These are phyloP conservation scores for Musa itinerans DNA, from an alignment of 176 grass and related monocot species.

Conservation along the genomic window DNA sequence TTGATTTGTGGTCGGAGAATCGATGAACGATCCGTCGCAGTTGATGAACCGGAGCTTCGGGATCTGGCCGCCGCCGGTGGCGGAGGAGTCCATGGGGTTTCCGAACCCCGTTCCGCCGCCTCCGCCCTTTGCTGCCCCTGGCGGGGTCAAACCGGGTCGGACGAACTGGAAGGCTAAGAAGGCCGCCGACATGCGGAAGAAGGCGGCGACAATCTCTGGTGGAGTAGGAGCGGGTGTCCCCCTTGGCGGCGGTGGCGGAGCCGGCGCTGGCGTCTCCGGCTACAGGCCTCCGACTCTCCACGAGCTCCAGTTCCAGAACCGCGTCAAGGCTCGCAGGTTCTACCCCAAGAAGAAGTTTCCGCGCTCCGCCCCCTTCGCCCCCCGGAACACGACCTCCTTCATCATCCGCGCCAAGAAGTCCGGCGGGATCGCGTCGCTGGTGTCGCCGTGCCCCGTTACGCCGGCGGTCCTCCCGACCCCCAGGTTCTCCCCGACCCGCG, in stretches of 20 bases:
- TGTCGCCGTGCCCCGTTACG: conserved; percentile 73
- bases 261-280: background rate
- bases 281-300: conserved; percentile 70
- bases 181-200: conserved; percentile 37
- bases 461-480: conserved; percentile 80
- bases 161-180: conserved; percentile 30
- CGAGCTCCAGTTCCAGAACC: conserved; percentile 83
- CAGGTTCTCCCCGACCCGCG: conserved; percentile 59
- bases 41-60: conserved; percentile 43
- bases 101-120: background rate
- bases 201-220: conserved; percentile 16
- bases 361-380: conserved; percentile 56
- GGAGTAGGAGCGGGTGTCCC: background rate
- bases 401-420: conserved; percentile 90
- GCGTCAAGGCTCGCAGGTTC: conserved; percentile 79
- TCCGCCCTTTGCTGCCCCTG: conserved; percentile 12
- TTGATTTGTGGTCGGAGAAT: background rate
- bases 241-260: conserved; percentile 4
- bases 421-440: conserved; percentile 71
- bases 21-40: conserved; percentile 54
- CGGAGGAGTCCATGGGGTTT: conserved; percentile 19
- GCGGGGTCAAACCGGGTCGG: conserved; percentile 20
- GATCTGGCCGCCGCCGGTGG: conserved; percentile 44
- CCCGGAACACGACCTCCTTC: conserved; percentile 88
- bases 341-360: conserved; percentile 39